phyloP scores from a whole-genome alignment of 2,329 filamentous ascomycete species.

The Esteya vermicola region DNA sequence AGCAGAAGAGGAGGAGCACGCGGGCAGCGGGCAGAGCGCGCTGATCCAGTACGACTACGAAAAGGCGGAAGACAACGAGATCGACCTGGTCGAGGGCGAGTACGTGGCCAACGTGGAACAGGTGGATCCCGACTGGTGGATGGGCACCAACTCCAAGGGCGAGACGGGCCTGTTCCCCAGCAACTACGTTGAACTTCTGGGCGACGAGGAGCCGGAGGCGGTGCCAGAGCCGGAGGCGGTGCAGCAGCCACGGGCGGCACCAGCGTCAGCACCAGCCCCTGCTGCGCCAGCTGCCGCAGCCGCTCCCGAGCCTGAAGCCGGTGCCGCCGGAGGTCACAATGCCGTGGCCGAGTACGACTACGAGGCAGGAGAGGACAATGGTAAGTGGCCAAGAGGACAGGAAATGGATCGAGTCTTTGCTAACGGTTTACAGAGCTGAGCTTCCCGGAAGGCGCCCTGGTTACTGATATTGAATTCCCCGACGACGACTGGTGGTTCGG shows the following conservation, averaged over 20 bases:
- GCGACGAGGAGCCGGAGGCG: constrained; percentile 32
- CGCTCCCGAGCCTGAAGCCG: constrained; percentile 19
- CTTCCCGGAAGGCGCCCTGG: constrained; percentile 79
- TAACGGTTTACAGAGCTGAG: constrained; percentile 43
- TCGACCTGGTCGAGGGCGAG: constrained; percentile 81
- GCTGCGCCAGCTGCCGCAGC: constrained; percentile 18
- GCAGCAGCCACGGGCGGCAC: constrained; percentile 5
- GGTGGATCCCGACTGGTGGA: constrained; percentile 98
- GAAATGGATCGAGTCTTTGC: constrained; percentile 1
- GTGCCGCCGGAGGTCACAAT: constrained; percentile 27
- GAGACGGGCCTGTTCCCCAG: constrained; percentile 88
- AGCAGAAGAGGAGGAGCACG: constrained; percentile 31
- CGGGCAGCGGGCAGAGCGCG: constrained; percentile 46
- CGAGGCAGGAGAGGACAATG: constrained; percentile 91
- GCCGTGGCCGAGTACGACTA: constrained; percentile 91
- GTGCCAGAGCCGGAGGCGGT: constrained; percentile 11
- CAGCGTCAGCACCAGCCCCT: constrained; percentile 21
- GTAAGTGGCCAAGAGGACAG: constrained; percentile 23
- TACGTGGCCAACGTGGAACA: constrained; percentile 85
- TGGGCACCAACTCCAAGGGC: constrained; percentile 75
- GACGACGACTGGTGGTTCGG: constrained; percentile 99
- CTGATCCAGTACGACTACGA: constrained; percentile 90
- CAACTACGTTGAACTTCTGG: constrained; percentile 86
- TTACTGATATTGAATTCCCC: constrained; percentile 80
- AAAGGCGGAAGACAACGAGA: constrained; percentile 93